A percentile compares a stretch with the other conserved stretches of the same genome.
phyloP scores from a whole-genome alignment of 2,329 filamentous ascomycete species.

The Penicillium sp. region DNA sequence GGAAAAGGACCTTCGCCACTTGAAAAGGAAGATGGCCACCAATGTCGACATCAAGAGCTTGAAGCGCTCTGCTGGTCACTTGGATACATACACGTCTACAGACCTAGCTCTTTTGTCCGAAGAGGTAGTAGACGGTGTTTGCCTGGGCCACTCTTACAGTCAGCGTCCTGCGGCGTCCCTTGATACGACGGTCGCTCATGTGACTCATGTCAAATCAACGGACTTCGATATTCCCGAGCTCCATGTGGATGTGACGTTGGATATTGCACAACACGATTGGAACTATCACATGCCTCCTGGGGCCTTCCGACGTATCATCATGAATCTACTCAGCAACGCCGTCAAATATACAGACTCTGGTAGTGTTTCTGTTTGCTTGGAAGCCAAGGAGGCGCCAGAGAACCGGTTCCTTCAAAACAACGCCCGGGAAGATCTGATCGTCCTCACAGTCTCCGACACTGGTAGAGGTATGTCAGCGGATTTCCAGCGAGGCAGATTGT shows the following conservation, averaged over 20 bases:
- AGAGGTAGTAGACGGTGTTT: slow-evolving; percentile 57
- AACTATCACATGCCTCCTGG: slow-evolving; percentile 56
- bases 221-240: slow-evolving; percentile 2
- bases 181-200: slow-evolving; percentile 9
- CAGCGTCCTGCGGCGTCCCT: slow-evolving; percentile 17
- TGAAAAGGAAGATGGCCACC: slow-evolving; percentile 20
- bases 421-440: slow-evolving; percentile 27
- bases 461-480: slow-evolving; percentile 65
- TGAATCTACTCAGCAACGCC: slow-evolving; percentile 63
- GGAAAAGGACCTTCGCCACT: slow-evolving; percentile 31
- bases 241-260: slow-evolving; percentile 50
- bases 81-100: slow-evolving; percentile 31
- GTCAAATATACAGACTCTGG: slow-evolving; percentile 61
- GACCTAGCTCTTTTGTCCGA: slow-evolving; percentile 51
- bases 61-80: slow-evolving; percentile 27
- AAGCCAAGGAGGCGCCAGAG: slow-evolving; percentile 22
- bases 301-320: slow-evolving; percentile 55
- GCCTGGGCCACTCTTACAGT: slow-evolving; percentile 47
- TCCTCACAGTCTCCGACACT: slow-evolving; percentile 59
- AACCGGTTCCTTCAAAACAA: slow-evolving; percentile 25
- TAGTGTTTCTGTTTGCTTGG: slow-evolving; percentile 49
- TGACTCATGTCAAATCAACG: background rate
- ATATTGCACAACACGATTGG: slow-evolving; percentile 55
- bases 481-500: slow-evolving; percentile 61
- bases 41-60: slow-evolving; percentile 19